Evolutionary conservation across 495 filamentous ascomycete species (phyloP).

Genomic region (Annulohypoxylon bovei): DNA sequence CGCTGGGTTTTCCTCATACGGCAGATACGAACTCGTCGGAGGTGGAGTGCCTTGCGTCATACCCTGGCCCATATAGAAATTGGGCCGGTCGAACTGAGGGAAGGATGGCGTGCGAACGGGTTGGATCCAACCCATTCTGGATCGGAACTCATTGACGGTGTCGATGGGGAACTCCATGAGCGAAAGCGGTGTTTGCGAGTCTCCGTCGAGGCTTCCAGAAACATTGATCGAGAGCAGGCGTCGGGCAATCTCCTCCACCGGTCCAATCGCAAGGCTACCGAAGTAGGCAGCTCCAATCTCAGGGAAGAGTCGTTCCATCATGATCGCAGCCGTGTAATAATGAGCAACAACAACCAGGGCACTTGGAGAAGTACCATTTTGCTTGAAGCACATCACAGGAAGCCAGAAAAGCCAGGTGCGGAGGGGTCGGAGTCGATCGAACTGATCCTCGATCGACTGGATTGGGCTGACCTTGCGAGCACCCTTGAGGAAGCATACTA

Average conservation of each 20-base stretch:
- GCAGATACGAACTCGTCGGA: constrained; percentile 49
- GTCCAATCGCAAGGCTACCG: constrained; percentile 75
- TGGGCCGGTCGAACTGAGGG: constrained; percentile 60
- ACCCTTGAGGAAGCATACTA: constrained; percentile 82
- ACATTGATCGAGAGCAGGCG: constrained; percentile 63
- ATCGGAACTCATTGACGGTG: constrained; percentile 68
- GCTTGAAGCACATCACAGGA: constrained; percentile 73
- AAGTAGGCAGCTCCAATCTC: constrained; percentile 90
- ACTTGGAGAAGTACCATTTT: constrained; percentile 66
- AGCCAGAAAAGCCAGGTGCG: constrained; percentile 96
- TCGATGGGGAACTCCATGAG: constrained; percentile 73
- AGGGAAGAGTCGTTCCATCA: constrained; percentile 89
- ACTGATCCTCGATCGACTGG: constrained; percentile 80
- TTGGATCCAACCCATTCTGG: constrained; percentile 69
- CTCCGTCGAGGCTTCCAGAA: constrained; percentile 55
- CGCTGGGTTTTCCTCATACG: constrained; percentile 60
- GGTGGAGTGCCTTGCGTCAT: constrained; percentile 51
- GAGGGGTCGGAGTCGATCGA: constrained; percentile 84
- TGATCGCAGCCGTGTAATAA: constrained; percentile 87
- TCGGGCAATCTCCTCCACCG: constrained; percentile 80
- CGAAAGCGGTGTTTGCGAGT: constrained; percentile 60
- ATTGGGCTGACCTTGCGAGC: constrained; percentile 78
- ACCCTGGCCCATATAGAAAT: constrained; percentile 55
- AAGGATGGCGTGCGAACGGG: constrained; percentile 63
- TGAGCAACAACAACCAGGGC: constrained; percentile 86